A percentile compares a stretch with the other conserved stretches of the same genome.
Conservation (phyloP, 352 stramenopile species). For the Thalassiosira allenii region DNA sequence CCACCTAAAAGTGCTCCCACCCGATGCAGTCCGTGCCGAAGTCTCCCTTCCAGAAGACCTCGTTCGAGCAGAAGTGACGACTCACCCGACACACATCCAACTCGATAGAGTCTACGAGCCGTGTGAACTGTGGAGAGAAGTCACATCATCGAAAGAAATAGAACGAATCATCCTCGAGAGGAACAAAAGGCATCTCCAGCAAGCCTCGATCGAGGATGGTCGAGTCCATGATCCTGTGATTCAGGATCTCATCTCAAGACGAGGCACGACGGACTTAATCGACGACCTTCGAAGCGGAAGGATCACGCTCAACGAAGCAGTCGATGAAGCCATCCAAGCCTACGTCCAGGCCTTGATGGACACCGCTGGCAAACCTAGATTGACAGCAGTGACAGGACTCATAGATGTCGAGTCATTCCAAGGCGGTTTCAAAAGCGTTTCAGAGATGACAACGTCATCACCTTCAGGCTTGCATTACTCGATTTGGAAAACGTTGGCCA, state of each 20-base stretch:
- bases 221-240: slow-evolving; percentile 12
- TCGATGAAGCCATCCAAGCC: slow-evolving; percentile 4
- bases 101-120: not conserved
- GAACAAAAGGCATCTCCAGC: slow-evolving; percentile 27
- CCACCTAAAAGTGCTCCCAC: slow-evolving; percentile 15
- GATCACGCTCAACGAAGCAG: not conserved
- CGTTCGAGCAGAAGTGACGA: too few species aligned
- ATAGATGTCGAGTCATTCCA: slow-evolving; percentile 7
- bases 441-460: slow-evolving; percentile 21
- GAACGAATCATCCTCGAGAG: not conserved
- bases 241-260: not conserved
- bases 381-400: not conserved
- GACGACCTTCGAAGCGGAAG: not conserved
- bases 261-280: not conserved
- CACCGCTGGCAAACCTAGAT: not conserved
- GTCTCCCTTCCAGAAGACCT: too few species aligned
- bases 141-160: slow-evolving; percentile 1
- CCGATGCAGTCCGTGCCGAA: slow-evolving; percentile 1
- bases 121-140: not conserved
- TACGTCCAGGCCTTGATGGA: not conserved
- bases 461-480: slow-evolving; percentile 25
- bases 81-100: not conserved
- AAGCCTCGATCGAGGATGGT: slow-evolving; percentile 9
- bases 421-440: slow-evolving; percentile 2
- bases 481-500: slow-evolving; percentile 27